Conservation (phyloP, 1,284 basidiomycete species). For the Cutaneotrichosporon mucoides region DNA sequence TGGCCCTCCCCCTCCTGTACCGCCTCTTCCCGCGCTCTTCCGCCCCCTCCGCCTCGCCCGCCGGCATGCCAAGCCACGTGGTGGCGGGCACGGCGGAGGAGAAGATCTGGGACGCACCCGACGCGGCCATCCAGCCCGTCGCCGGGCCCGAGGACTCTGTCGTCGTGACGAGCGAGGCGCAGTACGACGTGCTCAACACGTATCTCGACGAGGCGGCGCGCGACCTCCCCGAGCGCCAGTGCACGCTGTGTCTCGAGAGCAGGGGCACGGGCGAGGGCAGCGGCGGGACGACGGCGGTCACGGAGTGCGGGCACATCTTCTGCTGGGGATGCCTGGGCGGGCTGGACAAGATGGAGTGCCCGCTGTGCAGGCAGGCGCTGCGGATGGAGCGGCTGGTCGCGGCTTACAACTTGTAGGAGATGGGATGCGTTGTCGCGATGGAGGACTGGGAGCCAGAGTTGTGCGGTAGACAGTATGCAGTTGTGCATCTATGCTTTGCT, state of each 20-base stretch:
- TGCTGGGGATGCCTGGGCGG: constrained; percentile 95
- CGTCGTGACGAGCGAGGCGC: constrained; percentile 48
- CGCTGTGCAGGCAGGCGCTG: constrained; percentile 75
- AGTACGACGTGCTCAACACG: constrained; percentile 38
- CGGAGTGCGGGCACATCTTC: constrained; percentile 91
- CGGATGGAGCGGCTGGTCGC: constrained; percentile 69
- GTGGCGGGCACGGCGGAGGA: constrained; percentile 1
- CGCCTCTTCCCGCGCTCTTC: constrained; percentile 46
- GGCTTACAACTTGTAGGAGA: constrained; percentile 69
- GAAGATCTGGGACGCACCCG: background rate
- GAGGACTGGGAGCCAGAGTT: too few relatives aligned
- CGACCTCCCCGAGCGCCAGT: constrained; percentile 63
- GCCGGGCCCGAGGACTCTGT: constrained; percentile 44
- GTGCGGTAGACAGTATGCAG: background rate
- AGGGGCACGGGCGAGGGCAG: constrained; percentile 57
- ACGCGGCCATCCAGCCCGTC: background rate
- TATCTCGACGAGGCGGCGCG: constrained; percentile 35
- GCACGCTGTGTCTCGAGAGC: constrained; percentile 82
- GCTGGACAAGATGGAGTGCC: constrained; percentile 79
- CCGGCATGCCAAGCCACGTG: background rate
- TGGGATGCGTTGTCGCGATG: too few relatives aligned
- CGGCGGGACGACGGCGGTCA: constrained; percentile 60
- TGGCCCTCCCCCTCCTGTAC: constrained; percentile 65
- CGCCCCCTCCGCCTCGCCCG: background rate
- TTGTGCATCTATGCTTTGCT: background rate